Base-by-base conservation (phyloP, 2,329 filamentous ascomycete species). In the Ophiostoma angusticollis region DNA sequence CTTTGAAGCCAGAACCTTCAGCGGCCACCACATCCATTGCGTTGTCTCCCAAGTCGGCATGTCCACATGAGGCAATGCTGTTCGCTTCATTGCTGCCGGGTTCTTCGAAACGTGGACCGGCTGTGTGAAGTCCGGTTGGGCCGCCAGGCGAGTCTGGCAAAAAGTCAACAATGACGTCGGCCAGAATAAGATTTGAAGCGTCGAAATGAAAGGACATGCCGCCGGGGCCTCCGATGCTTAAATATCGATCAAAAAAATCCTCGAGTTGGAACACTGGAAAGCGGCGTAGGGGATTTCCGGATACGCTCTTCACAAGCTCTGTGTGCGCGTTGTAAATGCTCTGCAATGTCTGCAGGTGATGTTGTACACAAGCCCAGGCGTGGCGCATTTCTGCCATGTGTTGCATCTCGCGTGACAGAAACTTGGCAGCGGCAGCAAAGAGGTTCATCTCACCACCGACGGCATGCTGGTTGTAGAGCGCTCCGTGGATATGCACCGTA, bases 401-500 rank as follows among this genome's bases (percentile, higher is more conserved):
- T 47, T 85, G 78, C 77, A 89, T 84, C 53, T 85, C 84, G 16
- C 79, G 69, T 0, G 79, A 75, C 7, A 93, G 57, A 41, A 85
- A 85, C 23, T 87, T 80, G 6, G 78, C 55, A 5, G 71, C 72
- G 39, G 60, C 56, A 62, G 70, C 50, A 65, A 84, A 68, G 62
- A 87, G 50, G 64, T 71, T 76, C 66, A 62, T 76, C 59, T 60
- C 73, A 48, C 54, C 53, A 24, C 54, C 58, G 32, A 49, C 57
- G 9, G 60, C 59, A 27, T 59, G 60, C 49, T 68, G 71, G 47
- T 72, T 74, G 55, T 93, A 93, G 52, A 91, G 79, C 6, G 81
- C 75, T 11, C 85, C 85, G 52, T 93, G 85, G 9, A 93, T 78
- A 52, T 93, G 85, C 1, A 93, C 84, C 0, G 85, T 93, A 5